phyloP scores from a whole-genome alignment of 352 stramenopile genomes.

The Phytophthora capsici region DNA sequence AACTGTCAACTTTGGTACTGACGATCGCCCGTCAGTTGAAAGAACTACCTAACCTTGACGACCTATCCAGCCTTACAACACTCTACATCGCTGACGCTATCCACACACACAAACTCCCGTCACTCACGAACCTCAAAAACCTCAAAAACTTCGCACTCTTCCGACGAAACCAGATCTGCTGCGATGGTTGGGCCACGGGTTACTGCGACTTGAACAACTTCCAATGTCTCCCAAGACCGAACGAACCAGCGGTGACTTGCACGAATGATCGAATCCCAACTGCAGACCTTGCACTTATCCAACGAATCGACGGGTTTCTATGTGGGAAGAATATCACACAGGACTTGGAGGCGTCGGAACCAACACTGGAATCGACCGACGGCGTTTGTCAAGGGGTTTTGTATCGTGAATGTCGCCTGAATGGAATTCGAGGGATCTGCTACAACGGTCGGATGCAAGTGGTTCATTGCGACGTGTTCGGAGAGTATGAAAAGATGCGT shows the following conservation, averaged over 20 bases:
- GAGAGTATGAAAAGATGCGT: slow-evolving; percentile 43
- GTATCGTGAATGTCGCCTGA: slow-evolving; percentile 39
- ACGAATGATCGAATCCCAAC: slow-evolving; percentile 26
- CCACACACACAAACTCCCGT: slow-evolving; percentile 33
- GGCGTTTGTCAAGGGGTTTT: slow-evolving; percentile 33
- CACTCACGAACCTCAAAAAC: slow-evolving; percentile 13
- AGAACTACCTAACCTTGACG: slow-evolving; percentile 39
- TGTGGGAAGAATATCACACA: slow-evolving; percentile 38
- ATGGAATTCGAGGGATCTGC: slow-evolving; percentile 38
- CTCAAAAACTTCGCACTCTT: slow-evolving; percentile 42
- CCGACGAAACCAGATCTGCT: slow-evolving; percentile 46
- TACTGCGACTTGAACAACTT: slow-evolving; percentile 41
- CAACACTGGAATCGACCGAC: slow-evolving; percentile 35
- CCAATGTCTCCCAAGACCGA: slow-evolving; percentile 28
- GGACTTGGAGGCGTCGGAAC: slow-evolving; percentile 32
- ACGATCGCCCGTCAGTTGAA: slow-evolving; percentile 24
- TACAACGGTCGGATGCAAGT: slow-evolving; percentile 56
- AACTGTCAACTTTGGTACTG: slow-evolving; percentile 43
- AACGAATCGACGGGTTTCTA: slow-evolving; percentile 26
- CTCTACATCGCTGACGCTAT: slow-evolving; percentile 39
- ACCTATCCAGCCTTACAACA: slow-evolving; percentile 27
- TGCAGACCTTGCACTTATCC: slow-evolving; percentile 23
- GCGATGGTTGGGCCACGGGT: slow-evolving; percentile 40
- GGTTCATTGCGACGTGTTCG: slow-evolving; percentile 46
- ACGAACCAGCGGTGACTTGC: slow-evolving; percentile 35